Evolutionary conservation across 768 basidiomycete species (phyloP).

Genomic region (Crepidotus variabilis): DNA sequence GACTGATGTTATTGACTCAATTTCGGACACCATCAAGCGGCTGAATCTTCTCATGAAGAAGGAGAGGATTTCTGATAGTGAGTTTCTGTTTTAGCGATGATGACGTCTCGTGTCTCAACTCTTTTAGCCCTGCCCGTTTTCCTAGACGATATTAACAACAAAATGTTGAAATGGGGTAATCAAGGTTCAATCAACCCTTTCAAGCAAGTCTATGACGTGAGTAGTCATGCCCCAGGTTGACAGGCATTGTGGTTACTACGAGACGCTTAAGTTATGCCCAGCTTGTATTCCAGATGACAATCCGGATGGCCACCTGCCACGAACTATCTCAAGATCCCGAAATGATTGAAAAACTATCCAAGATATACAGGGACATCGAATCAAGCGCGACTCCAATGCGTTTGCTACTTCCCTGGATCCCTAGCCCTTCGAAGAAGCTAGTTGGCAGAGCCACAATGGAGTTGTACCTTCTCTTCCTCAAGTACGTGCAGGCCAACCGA

Average conservation of each 20-base stretch:
- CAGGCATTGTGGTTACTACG: neutral
- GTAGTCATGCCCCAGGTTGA: neutral
- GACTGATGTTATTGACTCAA: constrained; percentile 17
- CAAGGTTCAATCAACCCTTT: constrained; percentile 22
- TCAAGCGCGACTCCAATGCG: constrained; percentile 22
- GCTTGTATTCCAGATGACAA: constrained; percentile 27
- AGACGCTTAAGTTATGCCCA: neutral
- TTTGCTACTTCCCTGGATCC: constrained; percentile 32
- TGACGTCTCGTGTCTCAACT: neutral
- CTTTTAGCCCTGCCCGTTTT: constrained; percentile 13
- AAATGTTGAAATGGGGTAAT: constrained; percentile 20
- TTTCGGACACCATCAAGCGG: constrained; percentile 6
- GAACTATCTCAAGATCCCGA: constrained; percentile 20
- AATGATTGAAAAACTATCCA: constrained; percentile 15
- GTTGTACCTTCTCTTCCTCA: constrained; percentile 22
- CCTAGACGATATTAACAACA: constrained; percentile 19
- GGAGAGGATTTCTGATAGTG: constrained; percentile 11
- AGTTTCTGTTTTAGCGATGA: neutral
- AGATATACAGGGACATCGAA: constrained; percentile 14
- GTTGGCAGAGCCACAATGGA: constrained; percentile 26
- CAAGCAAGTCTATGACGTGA: constrained; percentile 20
- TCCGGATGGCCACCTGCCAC: constrained; percentile 25
- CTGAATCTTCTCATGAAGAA: constrained; percentile 10
- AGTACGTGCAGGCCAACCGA: constrained; percentile 25
- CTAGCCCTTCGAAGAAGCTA: constrained; percentile 25